Evolutionary conservation across 495 filamentous ascomycete species (phyloP).

Genomic region (Neurospora sp.): DNA sequence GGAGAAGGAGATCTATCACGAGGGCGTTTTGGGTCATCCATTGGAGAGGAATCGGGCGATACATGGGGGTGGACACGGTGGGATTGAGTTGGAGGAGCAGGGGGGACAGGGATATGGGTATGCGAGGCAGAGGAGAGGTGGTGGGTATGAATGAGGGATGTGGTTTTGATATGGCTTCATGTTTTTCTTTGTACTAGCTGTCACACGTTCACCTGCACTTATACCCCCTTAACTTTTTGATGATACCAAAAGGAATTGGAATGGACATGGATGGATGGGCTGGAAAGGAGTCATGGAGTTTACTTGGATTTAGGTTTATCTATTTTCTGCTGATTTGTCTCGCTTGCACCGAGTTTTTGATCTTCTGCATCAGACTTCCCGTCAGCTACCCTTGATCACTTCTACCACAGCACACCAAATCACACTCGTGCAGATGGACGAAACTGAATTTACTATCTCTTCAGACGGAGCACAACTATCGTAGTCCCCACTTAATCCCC

Average conservation of each 20-base stretch:
- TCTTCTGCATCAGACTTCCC: background rate
- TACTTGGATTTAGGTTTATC: background rate
- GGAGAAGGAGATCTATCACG: conserved; percentile 35
- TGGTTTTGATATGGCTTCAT: background rate
- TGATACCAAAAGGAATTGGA: background rate
- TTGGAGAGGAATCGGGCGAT: conserved; percentile 17
- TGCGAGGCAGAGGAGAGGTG: background rate
- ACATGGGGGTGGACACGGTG: background rate
- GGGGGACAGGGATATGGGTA: background rate
- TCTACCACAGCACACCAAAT: background rate
- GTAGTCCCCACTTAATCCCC: background rate
- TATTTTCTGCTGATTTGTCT: background rate
- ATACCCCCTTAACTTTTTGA: background rate
- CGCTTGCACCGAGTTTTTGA: background rate
- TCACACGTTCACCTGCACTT: background rate
- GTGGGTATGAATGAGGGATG: background rate
- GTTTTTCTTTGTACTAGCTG: background rate
- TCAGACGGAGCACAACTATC: background rate
- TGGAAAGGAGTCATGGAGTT: background rate
- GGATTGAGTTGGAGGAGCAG: background rate
- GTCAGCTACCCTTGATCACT: background rate
- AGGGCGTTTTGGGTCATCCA: conserved; percentile 16
- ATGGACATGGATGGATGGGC: background rate
- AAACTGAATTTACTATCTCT: background rate
- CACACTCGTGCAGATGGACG: background rate